A percentile compares a stretch with the other conserved stretches of the same genome.
Conservation (phyloP, 441 rosid genomes). For the Flueggea neowawraea region DNA sequence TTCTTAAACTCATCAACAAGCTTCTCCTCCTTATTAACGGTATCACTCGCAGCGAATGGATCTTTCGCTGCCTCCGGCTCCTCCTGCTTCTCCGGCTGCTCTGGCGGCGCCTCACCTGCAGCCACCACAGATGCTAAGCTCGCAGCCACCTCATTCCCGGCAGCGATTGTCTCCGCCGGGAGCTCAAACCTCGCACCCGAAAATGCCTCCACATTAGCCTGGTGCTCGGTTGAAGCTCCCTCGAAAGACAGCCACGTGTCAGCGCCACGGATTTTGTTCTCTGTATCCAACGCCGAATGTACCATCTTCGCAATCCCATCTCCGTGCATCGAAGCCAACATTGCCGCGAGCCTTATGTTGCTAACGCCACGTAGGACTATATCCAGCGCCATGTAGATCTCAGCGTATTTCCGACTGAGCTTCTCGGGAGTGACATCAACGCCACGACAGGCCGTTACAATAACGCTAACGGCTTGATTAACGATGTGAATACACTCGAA, state of each 20-base stretch:
- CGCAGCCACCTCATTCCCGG: slow-evolving; percentile 76
- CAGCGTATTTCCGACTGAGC: slow-evolving; percentile 81
- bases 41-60: slow-evolving; percentile 87
- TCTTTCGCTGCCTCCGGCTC: slow-evolving; percentile 57
- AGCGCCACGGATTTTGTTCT: slow-evolving; percentile 88
- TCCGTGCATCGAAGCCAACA: slow-evolving; percentile 93
- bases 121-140: slow-evolving; percentile 45
- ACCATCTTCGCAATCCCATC: slow-evolving; percentile 97
- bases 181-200: slow-evolving; percentile 58
- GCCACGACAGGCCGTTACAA: slow-evolving; percentile 94
- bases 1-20: slow-evolving; percentile 87
- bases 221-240: slow-evolving; percentile 60
- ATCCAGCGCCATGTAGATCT: slow-evolving; percentile 94
- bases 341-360: slow-evolving; percentile 80
- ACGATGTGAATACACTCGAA: slow-evolving; percentile 94
- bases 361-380: slow-evolving; percentile 92
- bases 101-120: slow-evolving; percentile 35
- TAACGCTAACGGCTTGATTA: slow-evolving; percentile 87
- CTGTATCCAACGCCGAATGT: slow-evolving; percentile 83
- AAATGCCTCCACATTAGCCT: slow-evolving; percentile 57
- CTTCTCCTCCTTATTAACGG: slow-evolving; percentile 62
- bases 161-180: slow-evolving; percentile 74
- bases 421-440: slow-evolving; percentile 95
- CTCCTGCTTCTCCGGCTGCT: slow-evolving; percentile 38
- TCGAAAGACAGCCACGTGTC: slow-evolving; percentile 67